These are phyloP conservation scores for Ephemerocybe angulata DNA, from an alignment of 768 basidiomycete genomes.

Conservation along the genomic window DNA sequence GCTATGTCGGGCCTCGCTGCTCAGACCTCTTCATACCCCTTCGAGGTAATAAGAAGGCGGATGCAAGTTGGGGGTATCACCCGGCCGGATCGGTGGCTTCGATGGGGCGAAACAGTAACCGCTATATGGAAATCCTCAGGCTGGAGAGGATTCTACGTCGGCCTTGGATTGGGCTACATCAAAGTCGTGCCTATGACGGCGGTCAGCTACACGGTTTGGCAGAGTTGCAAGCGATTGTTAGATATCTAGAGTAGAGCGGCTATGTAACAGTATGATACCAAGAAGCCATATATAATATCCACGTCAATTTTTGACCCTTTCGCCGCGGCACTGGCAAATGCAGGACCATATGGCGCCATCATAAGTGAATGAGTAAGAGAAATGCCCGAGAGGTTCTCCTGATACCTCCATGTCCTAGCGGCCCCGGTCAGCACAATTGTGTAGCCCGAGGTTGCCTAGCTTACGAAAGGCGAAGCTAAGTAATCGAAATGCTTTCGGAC, in stretches of 20 bases:
- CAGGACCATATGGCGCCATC: too few relatives aligned
- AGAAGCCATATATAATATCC: too few relatives aligned
- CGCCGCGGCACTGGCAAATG: too few relatives aligned
- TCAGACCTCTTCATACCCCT: conserved; percentile 91
- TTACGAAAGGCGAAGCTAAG: conserved; percentile 1
- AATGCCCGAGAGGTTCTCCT: not conserved
- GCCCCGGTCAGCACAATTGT: not conserved
- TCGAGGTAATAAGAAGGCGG: conserved; percentile 85
- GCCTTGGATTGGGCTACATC: conserved; percentile 85
- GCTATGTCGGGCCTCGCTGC: conserved; percentile 81
- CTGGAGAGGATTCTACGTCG: conserved; percentile 87
- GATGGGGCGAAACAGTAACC: conserved; percentile 74
- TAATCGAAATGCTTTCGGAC: conserved; percentile 4
- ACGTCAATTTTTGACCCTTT: too few relatives aligned
- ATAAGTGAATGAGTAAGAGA: too few relatives aligned
- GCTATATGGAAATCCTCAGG: conserved; percentile 66
- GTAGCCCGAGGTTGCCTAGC: not conserved
- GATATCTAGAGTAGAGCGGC: conserved; percentile 29
- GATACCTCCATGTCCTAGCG: not conserved
- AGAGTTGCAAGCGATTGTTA: conserved; percentile 61
- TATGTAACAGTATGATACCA: not conserved
- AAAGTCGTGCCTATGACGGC: conserved; percentile 97
- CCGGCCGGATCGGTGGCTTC: conserved; percentile 70
- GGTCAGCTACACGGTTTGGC: conserved; percentile 90
- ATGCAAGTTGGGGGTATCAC: conserved; percentile 95